Evolutionary conservation across 1,139 yeast species (phyloP).

Genomic region (Debaryomyces singareniensis): DNA sequence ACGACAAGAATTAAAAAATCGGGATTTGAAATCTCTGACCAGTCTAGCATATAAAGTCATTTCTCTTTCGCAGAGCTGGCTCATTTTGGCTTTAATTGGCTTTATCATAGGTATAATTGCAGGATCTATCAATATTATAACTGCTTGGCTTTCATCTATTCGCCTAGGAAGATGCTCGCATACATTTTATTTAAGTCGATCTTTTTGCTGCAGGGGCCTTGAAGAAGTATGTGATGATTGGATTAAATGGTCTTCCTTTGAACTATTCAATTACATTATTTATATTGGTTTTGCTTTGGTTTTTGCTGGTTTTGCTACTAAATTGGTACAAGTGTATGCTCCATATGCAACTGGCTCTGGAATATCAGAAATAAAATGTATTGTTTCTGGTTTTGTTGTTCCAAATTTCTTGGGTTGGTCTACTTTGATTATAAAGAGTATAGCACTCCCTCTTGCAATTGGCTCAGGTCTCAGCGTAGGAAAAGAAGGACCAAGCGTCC

Average conservation of each 20-base stretch:
- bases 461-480: conserved; percentile 79
- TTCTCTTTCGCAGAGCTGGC: conserved; percentile 62
- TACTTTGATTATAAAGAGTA: conserved; percentile 68
- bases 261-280: conserved; percentile 45
- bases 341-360: conserved; percentile 97
- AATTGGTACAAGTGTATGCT: conserved; percentile 63
- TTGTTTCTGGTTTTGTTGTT: conserved; percentile 84
- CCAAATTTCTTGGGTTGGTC: conserved; percentile 70
- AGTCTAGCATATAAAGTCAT: conserved; percentile 23
- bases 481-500: conserved; percentile 84
- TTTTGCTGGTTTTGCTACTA: conserved; percentile 62
- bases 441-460: conserved; percentile 82
- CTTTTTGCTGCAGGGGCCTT: conserved; percentile 76
- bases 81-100: conserved; percentile 72
- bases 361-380: conserved; percentile 92
- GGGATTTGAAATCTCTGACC: conserved; percentile 9
- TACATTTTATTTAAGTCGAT: conserved; percentile 63
- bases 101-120: conserved; percentile 75
- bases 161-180: conserved; percentile 71
- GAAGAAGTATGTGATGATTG: conserved; percentile 47
- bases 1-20: conserved; percentile 19
- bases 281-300: conserved; percentile 55
- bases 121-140: conserved; percentile 69
- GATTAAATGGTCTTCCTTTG: conserved; percentile 47
- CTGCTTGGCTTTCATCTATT: conserved; percentile 80